A percentile compares a stretch with the other conserved stretches of the same genome.
Evolutionary conservation across 768 basidiomycete genomes (phyloP).

Genomic region (Boletus patriciae): DNA sequence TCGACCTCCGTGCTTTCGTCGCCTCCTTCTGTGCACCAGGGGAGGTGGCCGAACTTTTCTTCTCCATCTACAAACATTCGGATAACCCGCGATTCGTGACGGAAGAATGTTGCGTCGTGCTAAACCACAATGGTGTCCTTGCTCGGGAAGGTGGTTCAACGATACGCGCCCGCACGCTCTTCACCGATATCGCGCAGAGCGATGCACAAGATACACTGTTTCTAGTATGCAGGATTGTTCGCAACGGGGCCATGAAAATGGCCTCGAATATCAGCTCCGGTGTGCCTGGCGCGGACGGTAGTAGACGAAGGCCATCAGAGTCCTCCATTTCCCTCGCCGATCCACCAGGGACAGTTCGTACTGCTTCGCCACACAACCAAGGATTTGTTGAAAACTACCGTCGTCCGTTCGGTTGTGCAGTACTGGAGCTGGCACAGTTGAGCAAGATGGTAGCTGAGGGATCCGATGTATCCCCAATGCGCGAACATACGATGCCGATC

Average conservation of each 20-base stretch:
- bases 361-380: slow-evolving; percentile 26
- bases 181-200: slow-evolving; percentile 81
- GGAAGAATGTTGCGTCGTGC: slow-evolving; percentile 86
- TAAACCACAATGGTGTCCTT: slow-evolving; percentile 89
- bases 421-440: slow-evolving; percentile 80
- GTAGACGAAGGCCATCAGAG: slow-evolving; percentile 56
- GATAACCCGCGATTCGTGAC: slow-evolving; percentile 80
- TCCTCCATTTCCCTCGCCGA: slow-evolving; percentile 42
- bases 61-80: slow-evolving; percentile 86
- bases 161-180: slow-evolving; percentile 75
- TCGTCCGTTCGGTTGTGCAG: slow-evolving; percentile 94
- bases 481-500: slow-evolving; percentile 87
- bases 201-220: slow-evolving; percentile 87
- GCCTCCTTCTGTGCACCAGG: slow-evolving; percentile 88
- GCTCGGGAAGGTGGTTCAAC: slow-evolving; percentile 69
- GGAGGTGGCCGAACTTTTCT: slow-evolving; percentile 90
- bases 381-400: slow-evolving; percentile 56
- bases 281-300: slow-evolving; percentile 38
- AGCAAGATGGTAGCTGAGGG: slow-evolving; percentile 65
- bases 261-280: slow-evolving; percentile 53
- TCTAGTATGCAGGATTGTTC: slow-evolving; percentile 86
- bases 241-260: slow-evolving; percentile 84
- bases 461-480: slow-evolving; percentile 58
- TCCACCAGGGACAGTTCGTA: slow-evolving; percentile 26
- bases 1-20: slow-evolving; percentile 90